A percentile compares a stretch with the other conserved stretches of the same genome.
These are phyloP conservation scores for Diospyros kaki DNA, from an alignment of 148 eudicot genomes.

Conservation along the genomic window DNA sequence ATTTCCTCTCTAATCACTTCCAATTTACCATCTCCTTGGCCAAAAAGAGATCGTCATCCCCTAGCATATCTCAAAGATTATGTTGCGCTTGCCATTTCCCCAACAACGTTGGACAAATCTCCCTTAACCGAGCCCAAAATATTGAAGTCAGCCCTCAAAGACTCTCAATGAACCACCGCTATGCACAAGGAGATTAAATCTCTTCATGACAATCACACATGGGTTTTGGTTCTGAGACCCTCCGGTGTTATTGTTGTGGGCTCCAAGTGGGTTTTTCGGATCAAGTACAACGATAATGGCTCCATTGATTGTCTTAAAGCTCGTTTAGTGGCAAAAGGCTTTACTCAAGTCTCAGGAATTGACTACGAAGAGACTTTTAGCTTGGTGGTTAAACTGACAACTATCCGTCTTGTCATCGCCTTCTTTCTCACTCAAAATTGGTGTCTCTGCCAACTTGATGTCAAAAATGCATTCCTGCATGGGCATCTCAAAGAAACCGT, in stretches of 20 bases:
- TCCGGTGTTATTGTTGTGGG: not conserved
- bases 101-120: no score
- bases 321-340: no score
- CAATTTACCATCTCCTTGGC: no score
- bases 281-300: not conserved
- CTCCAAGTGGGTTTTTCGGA: not conserved
- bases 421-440: not conserved
- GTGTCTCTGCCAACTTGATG: not conserved
- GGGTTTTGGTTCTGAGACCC: no score
- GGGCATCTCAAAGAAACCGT: no score
- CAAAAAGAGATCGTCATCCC: no score
- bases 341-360: no score
- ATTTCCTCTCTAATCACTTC: no score
- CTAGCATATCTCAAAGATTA: not conserved
- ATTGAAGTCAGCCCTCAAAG: not conserved
- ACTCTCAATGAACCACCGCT: not conserved
- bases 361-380: not conserved
- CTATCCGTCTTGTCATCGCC: no score
- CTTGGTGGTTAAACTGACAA: no score
- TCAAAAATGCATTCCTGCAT: no score
- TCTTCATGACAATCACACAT: not conserved
- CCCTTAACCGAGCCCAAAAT: not conserved
- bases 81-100: not conserved
- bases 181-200: not conserved
- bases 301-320: not conserved